A percentile compares a stretch with the other conserved stretches of the same genome.
These are phyloP conservation scores for Beauveria sp. DNA, from an alignment of 2,329 filamentous ascomycete genomes.

Conservation along the genomic window DNA sequence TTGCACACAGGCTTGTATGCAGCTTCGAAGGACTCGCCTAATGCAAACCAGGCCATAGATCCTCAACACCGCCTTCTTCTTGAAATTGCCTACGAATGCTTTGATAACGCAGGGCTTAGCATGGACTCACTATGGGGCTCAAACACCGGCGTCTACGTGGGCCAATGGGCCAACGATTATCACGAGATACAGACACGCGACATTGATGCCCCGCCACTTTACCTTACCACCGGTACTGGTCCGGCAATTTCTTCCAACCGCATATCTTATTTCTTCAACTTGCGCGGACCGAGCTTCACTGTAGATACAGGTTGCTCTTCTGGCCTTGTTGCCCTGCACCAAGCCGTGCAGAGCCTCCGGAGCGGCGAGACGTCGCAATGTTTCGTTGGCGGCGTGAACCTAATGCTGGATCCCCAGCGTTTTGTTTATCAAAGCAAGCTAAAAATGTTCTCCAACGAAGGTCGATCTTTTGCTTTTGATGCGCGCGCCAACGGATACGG, in stretches of 20 bases:
- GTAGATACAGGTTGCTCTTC: slow-evolving; percentile 33
- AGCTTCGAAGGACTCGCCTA: neutral
- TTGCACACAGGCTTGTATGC: neutral
- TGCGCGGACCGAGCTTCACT: slow-evolving; percentile 27
- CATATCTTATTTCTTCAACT: slow-evolving; percentile 28
- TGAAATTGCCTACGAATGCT: slow-evolving; percentile 2
- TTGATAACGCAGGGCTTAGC: slow-evolving; percentile 11
- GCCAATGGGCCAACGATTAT: slow-evolving; percentile 23
- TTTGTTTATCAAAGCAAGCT: neutral
- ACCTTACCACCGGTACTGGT: slow-evolving; percentile 24
- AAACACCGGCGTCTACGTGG: slow-evolving; percentile 22
- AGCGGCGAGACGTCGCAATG: slow-evolving; percentile 21
- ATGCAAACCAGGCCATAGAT: neutral
- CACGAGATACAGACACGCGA: slow-evolving; percentile 19
- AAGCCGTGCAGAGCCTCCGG: slow-evolving; percentile 24
- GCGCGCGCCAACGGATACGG: slow-evolving; percentile 31
- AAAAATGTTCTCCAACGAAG: neutral
- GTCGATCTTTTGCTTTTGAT: slow-evolving; percentile 24
- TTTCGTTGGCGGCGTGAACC: slow-evolving; percentile 16
- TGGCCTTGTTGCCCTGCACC: slow-evolving; percentile 26
- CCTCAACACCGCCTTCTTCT: slow-evolving; percentile 4
- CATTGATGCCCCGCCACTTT: slow-evolving; percentile 25
- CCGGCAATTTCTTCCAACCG: slow-evolving; percentile 24
- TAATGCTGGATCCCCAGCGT: slow-evolving; percentile 18
- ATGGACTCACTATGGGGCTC: slow-evolving; percentile 14